Evolutionary conservation across 441 rosid genomes (phyloP).

Genomic region (Omphalea diandra): DNA sequence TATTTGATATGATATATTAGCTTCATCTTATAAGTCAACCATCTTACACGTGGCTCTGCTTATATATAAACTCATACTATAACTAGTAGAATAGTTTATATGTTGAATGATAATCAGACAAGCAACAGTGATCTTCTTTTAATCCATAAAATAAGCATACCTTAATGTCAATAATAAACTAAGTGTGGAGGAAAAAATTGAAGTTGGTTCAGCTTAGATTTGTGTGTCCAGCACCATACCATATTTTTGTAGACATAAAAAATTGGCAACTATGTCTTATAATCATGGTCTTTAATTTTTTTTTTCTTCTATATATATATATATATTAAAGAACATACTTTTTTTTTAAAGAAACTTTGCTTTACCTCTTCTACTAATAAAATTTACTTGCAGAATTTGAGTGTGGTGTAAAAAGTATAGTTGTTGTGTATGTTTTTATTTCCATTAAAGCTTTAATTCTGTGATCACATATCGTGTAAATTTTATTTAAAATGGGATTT

Average conservation of each 20-base stretch:
- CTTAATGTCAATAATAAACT: neutral
- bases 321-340: too few species aligned
- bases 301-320: too few species aligned
- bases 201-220: constrained; percentile 8
- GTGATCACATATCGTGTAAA: neutral
- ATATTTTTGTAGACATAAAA: too few species aligned
- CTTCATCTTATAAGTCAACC: constrained; percentile 20
- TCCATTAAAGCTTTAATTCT: neutral
- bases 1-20: neutral
- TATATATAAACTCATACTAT: too few species aligned
- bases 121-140: constrained; percentile 2
- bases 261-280: neutral
- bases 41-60: constrained; percentile 18
- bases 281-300: neutral
- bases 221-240: neutral
- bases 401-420: too few species aligned
- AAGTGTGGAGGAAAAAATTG: neutral
- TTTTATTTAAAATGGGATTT: neutral
- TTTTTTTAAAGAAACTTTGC: too few species aligned
- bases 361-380: too few species aligned
- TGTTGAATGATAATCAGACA: constrained; percentile 13
- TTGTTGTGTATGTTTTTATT: too few species aligned
- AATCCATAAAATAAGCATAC: neutral
- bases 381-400: too few species aligned
- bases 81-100: neutral